phyloP scores from a whole-genome alignment of 306 rosid genomes.

The Ceratonia siliqua region DNA sequence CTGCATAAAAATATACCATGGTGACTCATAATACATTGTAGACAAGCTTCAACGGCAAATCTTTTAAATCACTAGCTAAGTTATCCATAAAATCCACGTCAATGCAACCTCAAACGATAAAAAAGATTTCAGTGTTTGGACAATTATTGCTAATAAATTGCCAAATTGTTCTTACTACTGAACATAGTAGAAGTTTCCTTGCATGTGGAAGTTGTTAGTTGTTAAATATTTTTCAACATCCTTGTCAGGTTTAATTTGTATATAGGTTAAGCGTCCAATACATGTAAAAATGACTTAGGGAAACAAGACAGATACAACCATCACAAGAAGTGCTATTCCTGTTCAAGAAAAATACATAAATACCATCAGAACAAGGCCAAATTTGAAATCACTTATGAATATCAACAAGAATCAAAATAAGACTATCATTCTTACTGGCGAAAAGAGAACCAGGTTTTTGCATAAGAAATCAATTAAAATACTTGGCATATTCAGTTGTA shows the following conservation, averaged over 20 bases:
- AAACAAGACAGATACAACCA: not conserved
- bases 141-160: not conserved
- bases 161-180: not conserved
- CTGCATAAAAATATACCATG: not conserved
- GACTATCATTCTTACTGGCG: not conserved
- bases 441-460: not conserved
- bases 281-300: not conserved
- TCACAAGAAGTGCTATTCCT: not conserved
- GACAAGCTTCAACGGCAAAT: not conserved
- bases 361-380: no score
- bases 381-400: no score
- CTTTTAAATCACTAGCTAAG: not conserved
- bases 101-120: not conserved
- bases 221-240: not conserved
- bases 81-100: not conserved
- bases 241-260: not conserved
- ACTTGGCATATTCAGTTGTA: not conserved
- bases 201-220: not conserved
- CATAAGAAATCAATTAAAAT: not conserved
- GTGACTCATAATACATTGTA: not conserved
- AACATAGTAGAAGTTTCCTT: not conserved
- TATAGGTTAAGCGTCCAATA: not conserved
- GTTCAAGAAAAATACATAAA: not conserved
- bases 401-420: not conserved
- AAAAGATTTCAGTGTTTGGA: not conserved